Conservation (phyloP, 2,329 filamentous ascomycete genomes). For the Calonectria hawksworthii region DNA sequence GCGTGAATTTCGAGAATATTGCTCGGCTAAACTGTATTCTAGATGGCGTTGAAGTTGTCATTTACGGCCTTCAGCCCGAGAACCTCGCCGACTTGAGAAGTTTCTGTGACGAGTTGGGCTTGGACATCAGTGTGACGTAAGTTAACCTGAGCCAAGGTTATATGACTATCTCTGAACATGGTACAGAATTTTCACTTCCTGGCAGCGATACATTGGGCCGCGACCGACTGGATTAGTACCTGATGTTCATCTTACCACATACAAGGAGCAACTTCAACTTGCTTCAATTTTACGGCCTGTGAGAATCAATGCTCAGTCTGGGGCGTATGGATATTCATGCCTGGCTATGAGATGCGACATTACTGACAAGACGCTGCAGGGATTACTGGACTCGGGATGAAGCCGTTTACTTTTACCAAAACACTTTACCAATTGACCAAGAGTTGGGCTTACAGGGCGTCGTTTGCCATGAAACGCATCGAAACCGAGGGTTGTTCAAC, state of each 20-base stretch:
- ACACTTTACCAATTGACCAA: conserved; percentile 45
- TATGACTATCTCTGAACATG: neutral
- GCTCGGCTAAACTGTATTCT: neutral
- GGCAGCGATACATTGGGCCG: neutral
- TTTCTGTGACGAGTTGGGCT: neutral
- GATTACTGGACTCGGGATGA: conserved; percentile 50
- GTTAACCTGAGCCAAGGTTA: neutral
- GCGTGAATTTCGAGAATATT: neutral
- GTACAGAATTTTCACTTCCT: neutral
- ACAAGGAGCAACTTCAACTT: conserved; percentile 16
- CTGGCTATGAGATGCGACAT: neutral
- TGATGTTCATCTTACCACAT: conserved; percentile 13
- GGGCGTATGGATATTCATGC: neutral
- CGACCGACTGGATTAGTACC: neutral
- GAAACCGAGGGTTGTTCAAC: neutral
- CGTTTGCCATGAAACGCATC: conserved; percentile 47
- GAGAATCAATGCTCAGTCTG: conserved; percentile 30
- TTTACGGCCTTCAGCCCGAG: neutral
- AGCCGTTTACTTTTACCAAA: conserved; percentile 48
- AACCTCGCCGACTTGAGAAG: neutral
- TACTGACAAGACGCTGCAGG: conserved; percentile 26
- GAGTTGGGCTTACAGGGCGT: conserved; percentile 46
- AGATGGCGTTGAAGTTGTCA: neutral
- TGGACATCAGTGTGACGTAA: conserved; percentile 1
- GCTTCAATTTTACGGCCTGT: conserved; percentile 10